Evolutionary conservation across 306 rosid species (phyloP).

Genomic region (Pyrus communis): DNA sequence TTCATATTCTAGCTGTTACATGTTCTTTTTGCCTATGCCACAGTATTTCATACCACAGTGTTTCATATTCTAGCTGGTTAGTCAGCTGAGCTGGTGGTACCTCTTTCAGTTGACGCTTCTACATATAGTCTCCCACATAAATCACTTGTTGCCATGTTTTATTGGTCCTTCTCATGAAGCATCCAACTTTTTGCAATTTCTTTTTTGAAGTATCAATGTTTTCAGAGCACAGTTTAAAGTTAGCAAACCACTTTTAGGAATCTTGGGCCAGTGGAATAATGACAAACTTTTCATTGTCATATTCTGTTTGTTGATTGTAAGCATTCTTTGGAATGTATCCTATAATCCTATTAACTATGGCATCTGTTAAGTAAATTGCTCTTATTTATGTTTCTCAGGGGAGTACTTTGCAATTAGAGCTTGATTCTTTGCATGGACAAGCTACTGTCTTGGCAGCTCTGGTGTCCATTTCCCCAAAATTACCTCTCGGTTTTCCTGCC

Average conservation of each 20-base stretch:
- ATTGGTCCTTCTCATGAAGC: neutral
- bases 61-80: neutral
- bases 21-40: neutral
- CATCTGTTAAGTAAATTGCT: constrained; percentile 12
- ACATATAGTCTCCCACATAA: neutral
- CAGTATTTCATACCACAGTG: neutral
- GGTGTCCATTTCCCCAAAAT: constrained; percentile 79
- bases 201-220: neutral
- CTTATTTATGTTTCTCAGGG: constrained; percentile 45
- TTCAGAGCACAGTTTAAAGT: neutral
- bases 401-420: constrained; percentile 67
- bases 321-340: neutral
- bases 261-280: neutral
- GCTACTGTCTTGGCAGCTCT: constrained; percentile 88
- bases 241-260: neutral
- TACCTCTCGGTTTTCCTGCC: constrained; percentile 94
- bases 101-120: neutral
- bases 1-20: neutral
- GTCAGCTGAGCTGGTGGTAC: neutral
- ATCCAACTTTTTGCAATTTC: neutral
- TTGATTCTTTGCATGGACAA: constrained; percentile 88
- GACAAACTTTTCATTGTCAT: neutral
- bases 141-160: neutral
- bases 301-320: neutral
- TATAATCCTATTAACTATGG: neutral